Percentiles rank a stretch among this genome's conserved stretches.
phyloP scores from a whole-genome alignment of 2,329 filamentous ascomycete species.

The Xylariales sp. region DNA sequence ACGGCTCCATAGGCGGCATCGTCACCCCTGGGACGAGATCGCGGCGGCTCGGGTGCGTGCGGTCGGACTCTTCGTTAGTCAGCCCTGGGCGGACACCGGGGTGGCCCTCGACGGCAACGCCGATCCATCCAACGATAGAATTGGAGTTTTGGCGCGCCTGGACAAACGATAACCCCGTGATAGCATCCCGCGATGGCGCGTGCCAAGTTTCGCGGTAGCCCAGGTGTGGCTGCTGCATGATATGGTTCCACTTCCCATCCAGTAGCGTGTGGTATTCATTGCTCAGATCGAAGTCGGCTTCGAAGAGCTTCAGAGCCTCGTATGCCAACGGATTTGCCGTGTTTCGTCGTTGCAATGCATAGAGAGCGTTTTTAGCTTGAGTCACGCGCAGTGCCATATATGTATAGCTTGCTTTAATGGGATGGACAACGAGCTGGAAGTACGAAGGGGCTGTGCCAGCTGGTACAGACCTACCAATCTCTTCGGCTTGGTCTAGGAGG shows the following conservation, averaged over 20 bases:
- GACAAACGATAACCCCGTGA: constrained; percentile 57
- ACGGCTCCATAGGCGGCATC: constrained; percentile 55
- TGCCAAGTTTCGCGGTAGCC: constrained; percentile 58
- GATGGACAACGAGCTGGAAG: constrained; percentile 58
- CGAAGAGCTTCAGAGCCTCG: constrained; percentile 47
- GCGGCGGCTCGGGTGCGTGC: too few relatives aligned
- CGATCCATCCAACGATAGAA: too few relatives aligned
- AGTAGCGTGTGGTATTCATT: constrained; percentile 53
- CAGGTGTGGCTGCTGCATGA: too few relatives aligned
- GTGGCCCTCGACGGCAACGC: constrained; percentile 59
- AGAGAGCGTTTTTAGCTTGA: constrained; percentile 44
- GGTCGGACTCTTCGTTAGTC: too few relatives aligned
- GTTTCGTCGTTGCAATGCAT: constrained; percentile 46
- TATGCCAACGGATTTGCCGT: constrained; percentile 47
- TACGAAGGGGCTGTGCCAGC: constrained; percentile 50
- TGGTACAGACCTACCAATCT: constrained; percentile 50
- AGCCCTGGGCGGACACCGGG: too few relatives aligned
- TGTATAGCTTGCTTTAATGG: constrained; percentile 51
- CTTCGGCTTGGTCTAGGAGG: constrained; percentile 49
- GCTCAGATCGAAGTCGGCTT: constrained; percentile 53
- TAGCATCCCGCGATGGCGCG: constrained; percentile 67
- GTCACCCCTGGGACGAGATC: too few relatives aligned
- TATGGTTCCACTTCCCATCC: constrained; percentile 58
- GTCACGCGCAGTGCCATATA: constrained; percentile 48
- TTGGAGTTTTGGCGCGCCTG: too few relatives aligned